phyloP scores from a whole-genome alignment of 805 yeast genomes.

The Ogataea minuta region DNA sequence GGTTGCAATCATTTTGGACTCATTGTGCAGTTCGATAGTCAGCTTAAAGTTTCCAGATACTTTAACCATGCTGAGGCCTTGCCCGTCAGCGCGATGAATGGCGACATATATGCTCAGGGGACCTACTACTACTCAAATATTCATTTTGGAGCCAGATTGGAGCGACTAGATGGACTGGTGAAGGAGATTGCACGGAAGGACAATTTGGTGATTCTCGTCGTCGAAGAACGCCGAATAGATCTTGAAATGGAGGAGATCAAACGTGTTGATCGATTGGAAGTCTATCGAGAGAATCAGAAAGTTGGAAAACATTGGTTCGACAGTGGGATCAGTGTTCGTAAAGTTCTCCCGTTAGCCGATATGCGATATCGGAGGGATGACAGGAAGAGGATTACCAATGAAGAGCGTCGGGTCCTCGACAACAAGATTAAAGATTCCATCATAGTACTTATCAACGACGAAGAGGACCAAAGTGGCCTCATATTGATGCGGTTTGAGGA shows the following conservation, averaged over 20 bases:
- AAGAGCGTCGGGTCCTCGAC: slow-evolving; percentile 3
- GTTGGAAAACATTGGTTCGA: slow-evolving; percentile 18
- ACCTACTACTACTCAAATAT: slow-evolving; percentile 2
- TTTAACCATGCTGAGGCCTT: background rate
- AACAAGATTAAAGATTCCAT: slow-evolving; percentile 11
- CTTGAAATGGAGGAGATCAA: slow-evolving; percentile 6
- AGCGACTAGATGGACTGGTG: slow-evolving; percentile 4
- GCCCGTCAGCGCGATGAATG: slow-evolving; percentile 2
- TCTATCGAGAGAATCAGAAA: background rate
- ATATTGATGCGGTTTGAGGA: slow-evolving; percentile 6
- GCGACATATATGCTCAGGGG: background rate
- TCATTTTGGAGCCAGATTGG: background rate
- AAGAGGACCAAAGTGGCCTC: slow-evolving; percentile 7
- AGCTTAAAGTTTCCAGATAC: background rate
- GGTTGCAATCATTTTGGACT: slow-evolving; percentile 9
- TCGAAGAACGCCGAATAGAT: slow-evolving; percentile 6
- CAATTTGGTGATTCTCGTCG: background rate
- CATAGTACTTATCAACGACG: slow-evolving; percentile 15
- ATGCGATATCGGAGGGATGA: slow-evolving; percentile 11
- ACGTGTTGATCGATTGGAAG: slow-evolving; percentile 6
- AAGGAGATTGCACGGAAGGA: slow-evolving; percentile 1
- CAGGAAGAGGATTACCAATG: slow-evolving; percentile 5
- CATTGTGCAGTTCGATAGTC: background rate
- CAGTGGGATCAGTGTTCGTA: slow-evolving; percentile 12
- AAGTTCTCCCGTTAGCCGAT: slow-evolving; percentile 4